Conservation (phyloP, 1,284 basidiomycete species). For the Ceratobasidium sp. region DNA sequence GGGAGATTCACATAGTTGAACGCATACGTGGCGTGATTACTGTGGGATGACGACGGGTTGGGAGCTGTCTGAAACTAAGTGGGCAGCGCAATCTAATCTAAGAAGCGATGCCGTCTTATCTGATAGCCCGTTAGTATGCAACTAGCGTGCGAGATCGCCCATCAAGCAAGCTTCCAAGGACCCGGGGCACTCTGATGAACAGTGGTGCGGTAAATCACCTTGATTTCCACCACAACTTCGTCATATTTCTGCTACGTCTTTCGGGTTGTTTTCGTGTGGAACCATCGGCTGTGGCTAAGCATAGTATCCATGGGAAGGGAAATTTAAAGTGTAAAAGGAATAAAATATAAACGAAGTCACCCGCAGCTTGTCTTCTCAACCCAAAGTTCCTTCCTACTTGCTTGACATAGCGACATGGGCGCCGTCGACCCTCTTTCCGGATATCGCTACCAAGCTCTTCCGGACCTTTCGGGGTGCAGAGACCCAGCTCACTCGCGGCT, state of each 20-base stretch:
- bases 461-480: constrained; percentile 33
- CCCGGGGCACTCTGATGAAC: constrained; percentile 25
- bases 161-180: constrained; percentile 14
- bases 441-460: constrained; percentile 36
- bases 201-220: constrained; percentile 1
- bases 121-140: constrained; percentile 1
- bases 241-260: constrained; percentile 12
- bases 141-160: too few species aligned
- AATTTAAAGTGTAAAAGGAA: neutral
- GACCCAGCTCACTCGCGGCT: constrained; percentile 24
- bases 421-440: constrained; percentile 26
- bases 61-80: constrained; percentile 20
- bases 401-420: constrained; percentile 28
- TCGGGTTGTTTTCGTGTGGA: neutral
- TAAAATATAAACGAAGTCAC: neutral
- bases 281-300: constrained; percentile 17
- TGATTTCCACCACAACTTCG: constrained; percentile 17
- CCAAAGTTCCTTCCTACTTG: neutral
- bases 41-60: constrained; percentile 11
- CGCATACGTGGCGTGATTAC: neutral
- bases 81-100: constrained; percentile 35
- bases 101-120: constrained; percentile 18
- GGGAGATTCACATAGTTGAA: neutral
- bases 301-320: constrained; percentile 22
- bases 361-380: neutral